Base-by-base conservation (phyloP, 2,329 filamentous ascomycete genomes). In the Calonectria naviculata region DNA sequence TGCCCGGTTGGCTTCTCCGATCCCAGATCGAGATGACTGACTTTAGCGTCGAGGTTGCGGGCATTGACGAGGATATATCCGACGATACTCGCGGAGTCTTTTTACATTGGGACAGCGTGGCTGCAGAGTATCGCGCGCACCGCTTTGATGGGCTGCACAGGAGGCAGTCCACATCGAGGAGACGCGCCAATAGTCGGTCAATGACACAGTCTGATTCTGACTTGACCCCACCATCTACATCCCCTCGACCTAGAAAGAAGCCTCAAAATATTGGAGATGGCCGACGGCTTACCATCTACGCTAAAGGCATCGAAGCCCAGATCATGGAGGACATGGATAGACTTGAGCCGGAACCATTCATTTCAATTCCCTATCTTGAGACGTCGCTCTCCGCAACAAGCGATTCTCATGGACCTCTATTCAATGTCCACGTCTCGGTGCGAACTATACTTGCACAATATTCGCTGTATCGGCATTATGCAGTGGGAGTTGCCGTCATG, bases 401-500 rank as follows among this genome's bases (percentile, higher is more conserved):
- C 74, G 97, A 99, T 81, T 90, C 90, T 34, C 94, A 97, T 78
- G 96, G 95, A 0, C 94, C 95, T 0, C 88, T 98, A 7, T 94
- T 98, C 79, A 95, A 98, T 79, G 84, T 98, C 49, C 95, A 97
- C 75, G 93, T 94, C 0, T 90, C 93, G 64, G 89, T 97, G 24
- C 93, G 93, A 75, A 94, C 93, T 7, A 84, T 99, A 2, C 91
- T 94, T 71, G 79, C 97, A 9, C 93, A 97, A 62, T 98, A 98
- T 80, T 99, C 97, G 0, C 89, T 99, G 0, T 98, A 97, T 81
- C 93, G 95, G 4, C 95, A 98, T 80, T 99, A 98, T 80, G 93
- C 95, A 0, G 88, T 97, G 29, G 94, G 95, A 1, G 91, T 98
- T 71, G 97, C 96, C 10, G 85, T 89, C 28, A 92, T 92, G 80